A percentile compares a stretch with the other conserved stretches of the same genome.
Conservation (phyloP, 805 yeast species). For the Kockiozyma suomiensis region DNA sequence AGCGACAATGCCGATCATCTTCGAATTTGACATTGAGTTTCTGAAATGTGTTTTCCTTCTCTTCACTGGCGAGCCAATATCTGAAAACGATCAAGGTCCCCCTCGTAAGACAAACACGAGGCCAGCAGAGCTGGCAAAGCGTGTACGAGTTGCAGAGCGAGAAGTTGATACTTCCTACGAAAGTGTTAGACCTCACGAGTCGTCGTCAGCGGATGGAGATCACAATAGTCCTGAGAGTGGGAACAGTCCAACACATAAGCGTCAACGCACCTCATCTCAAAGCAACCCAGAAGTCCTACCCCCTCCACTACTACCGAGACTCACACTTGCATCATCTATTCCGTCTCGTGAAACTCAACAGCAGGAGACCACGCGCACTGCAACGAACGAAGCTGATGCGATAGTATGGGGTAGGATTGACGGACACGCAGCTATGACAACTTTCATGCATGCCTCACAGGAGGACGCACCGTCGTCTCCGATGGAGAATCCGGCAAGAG, state of each 20-base stretch:
- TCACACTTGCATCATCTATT: slow-evolving; percentile 13
- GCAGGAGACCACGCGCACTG: background rate
- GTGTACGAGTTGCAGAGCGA: background rate
- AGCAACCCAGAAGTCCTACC: background rate
- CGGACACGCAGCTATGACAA: background rate
- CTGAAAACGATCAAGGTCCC: background rate
- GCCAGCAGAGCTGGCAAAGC: background rate
- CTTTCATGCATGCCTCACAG: slow-evolving; percentile 2
- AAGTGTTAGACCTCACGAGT: no score
- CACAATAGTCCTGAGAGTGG: background rate
- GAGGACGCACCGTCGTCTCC: background rate
- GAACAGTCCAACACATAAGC: background rate
- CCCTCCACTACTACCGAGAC: slow-evolving; percentile 14
- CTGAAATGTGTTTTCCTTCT: slow-evolving; percentile 14
- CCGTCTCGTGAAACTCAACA: background rate
- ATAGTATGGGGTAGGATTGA: slow-evolving; percentile 4
- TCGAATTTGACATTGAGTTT: slow-evolving; percentile 12
- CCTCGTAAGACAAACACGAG: background rate
- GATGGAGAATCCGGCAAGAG: no score
- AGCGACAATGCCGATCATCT: slow-evolving; percentile 23
- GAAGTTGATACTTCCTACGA: no score
- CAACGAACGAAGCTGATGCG: background rate
- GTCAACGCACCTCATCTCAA: background rate
- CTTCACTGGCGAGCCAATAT: slow-evolving; percentile 20
- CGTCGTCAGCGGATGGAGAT: background rate